These are phyloP conservation scores for Gossypium rotundifolium DNA, from an alignment of 345 rosid genomes.

Conservation along the genomic window DNA sequence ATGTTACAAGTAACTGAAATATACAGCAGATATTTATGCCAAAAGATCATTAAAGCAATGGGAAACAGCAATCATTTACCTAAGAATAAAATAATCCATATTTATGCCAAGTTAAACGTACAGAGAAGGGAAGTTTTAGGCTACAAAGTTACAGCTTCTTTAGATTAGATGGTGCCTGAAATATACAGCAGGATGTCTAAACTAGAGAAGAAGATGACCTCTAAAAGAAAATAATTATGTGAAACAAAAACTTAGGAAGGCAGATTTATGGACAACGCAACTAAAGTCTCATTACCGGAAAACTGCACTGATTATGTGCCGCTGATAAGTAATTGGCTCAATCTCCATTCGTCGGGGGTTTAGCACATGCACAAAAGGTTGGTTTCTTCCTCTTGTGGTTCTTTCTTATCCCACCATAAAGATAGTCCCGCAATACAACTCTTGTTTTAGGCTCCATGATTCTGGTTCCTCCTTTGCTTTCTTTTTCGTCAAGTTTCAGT, in stretches of 20 bases:
- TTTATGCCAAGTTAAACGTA: background rate
- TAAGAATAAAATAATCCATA: background rate
- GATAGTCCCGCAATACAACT: conserved; percentile 70
- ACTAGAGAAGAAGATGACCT: conserved; percentile 14
- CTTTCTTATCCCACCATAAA: conserved; percentile 54
- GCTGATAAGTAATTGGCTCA: conserved; percentile 22
- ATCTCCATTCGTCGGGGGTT: conserved; percentile 57
- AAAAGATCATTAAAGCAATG: background rate
- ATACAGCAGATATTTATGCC: too few relatives aligned
- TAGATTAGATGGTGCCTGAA: conserved; percentile 15
- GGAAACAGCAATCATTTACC: background rate
- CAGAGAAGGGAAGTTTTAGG: background rate
- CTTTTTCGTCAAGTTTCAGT: conserved; percentile 61
- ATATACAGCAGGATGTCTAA: conserved; percentile 29
- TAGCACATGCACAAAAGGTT: conserved; percentile 67
- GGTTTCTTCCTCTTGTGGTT: conserved; percentile 44
- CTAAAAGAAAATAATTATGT: conserved; percentile 6
- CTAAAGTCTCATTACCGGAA: conserved; percentile 1
- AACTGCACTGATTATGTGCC: conserved; percentile 10
- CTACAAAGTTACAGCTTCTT: conserved; percentile 21
- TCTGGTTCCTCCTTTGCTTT: conserved; percentile 43
- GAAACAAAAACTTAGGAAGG: conserved; percentile 9
- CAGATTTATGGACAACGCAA: conserved; percentile 28
- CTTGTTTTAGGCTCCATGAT: conserved; percentile 46
- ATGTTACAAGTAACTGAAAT: too few relatives aligned